phyloP scores from a whole-genome alignment of 805 yeast species.

The Cyberlindnera mycetangii region DNA sequence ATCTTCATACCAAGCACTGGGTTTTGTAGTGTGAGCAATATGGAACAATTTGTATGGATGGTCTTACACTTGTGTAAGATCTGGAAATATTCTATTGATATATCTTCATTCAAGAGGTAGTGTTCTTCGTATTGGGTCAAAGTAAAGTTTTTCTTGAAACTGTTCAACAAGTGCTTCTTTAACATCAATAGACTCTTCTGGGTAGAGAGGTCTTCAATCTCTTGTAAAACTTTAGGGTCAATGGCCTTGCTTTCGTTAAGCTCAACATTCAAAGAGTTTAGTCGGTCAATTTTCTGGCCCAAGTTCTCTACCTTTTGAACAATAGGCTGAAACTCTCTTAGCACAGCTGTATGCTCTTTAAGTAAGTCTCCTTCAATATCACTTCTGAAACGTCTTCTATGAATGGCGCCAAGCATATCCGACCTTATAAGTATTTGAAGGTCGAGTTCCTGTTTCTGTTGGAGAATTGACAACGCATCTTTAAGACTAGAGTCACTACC shows the following conservation, averaged over 20 bases:
- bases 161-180: slow-evolving; percentile 49
- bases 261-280: slow-evolving; percentile 18
- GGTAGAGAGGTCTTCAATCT: slow-evolving; percentile 21
- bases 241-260: slow-evolving; percentile 16
- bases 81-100: slow-evolving; percentile 54
- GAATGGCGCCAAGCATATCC: slow-evolving; percentile 51
- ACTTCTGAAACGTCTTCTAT: slow-evolving; percentile 58
- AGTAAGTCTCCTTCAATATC: slow-evolving; percentile 60
- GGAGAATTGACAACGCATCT: slow-evolving; percentile 33
- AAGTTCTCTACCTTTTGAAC: slow-evolving; percentile 39
- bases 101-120: slow-evolving; percentile 40
- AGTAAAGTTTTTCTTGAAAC: slow-evolving; percentile 61
- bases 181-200: slow-evolving; percentile 29
- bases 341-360: slow-evolving; percentile 48
- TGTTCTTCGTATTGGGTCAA: slow-evolving; percentile 71
- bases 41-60: slow-evolving; percentile 66
- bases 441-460: slow-evolving; percentile 31
- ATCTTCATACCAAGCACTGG: slow-evolving; percentile 63
- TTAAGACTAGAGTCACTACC: slow-evolving; percentile 32
- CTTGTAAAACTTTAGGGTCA: slow-evolving; percentile 15
- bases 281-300: slow-evolving; percentile 17
- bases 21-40: slow-evolving; percentile 66
- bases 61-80: slow-evolving; percentile 58
- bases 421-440: slow-evolving; percentile 27
- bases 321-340: slow-evolving; percentile 43